phyloP scores from a whole-genome alignment of 129 eudicot species.

The Escallonia rubra region DNA sequence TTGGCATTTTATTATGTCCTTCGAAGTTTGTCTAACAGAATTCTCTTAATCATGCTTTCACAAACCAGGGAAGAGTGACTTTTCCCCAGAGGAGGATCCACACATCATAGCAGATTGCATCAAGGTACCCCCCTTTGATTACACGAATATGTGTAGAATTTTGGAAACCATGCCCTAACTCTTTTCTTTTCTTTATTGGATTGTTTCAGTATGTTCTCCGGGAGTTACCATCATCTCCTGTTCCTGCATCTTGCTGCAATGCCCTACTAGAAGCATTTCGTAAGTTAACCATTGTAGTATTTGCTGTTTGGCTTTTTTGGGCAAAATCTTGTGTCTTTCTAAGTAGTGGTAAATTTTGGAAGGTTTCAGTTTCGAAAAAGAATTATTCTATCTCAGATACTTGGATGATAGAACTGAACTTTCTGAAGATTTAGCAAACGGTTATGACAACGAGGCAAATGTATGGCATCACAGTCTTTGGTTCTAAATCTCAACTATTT shows the following conservation, averaged over 20 bases:
- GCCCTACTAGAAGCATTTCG: constrained; percentile 93
- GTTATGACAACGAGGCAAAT: not conserved
- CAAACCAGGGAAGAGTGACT: constrained; percentile 71
- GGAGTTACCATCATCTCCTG: constrained; percentile 97
- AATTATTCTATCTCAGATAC: not conserved
- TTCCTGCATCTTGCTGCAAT: constrained; percentile 98
- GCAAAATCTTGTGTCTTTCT: no score
- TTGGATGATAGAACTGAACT: no score
- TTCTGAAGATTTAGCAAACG: not conserved
- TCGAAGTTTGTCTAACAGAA: no score
- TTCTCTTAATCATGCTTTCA: not conserved
- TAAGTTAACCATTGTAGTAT: constrained; percentile 27
- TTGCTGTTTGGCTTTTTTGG: not conserved
- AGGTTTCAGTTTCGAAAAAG: not conserved
- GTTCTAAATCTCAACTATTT: no score
- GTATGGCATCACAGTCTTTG: not conserved
- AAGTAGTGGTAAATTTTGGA: no score
- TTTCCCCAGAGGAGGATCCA: constrained; percentile 76
- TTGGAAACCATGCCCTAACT: not conserved
- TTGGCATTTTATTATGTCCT: no score
- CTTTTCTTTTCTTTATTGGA: not conserved
- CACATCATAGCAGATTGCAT: constrained; percentile 94
- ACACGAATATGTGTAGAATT: not conserved
- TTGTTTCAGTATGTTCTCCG: constrained; percentile 71
- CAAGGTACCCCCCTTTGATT: constrained; percentile 45